phyloP scores from a whole-genome alignment of 2,329 filamentous ascomycete genomes.

The Hymenoscyphus fraxineus region DNA sequence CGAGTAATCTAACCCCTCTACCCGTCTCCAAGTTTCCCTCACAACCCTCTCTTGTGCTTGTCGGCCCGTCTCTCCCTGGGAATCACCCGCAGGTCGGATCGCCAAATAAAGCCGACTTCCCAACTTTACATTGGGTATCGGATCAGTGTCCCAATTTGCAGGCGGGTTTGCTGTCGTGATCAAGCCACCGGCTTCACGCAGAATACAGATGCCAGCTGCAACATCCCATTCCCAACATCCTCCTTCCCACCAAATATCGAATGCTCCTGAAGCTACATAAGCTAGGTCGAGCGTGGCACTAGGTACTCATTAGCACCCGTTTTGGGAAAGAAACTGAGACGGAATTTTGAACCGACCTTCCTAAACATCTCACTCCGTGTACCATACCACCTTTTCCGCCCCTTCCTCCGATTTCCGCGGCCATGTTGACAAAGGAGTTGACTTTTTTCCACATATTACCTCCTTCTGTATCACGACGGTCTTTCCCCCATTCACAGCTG shows the following conservation, averaged over 20 bases:
- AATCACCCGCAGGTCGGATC: conserved; percentile 64
- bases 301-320: not conserved
- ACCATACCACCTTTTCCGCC: conserved; percentile 73
- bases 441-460: conserved; percentile 70
- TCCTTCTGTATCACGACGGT: conserved; percentile 60
- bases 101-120: conserved; percentile 70
- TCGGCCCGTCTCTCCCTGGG: conserved; percentile 57
- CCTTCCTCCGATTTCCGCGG: conserved; percentile 59
- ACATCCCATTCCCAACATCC: conserved; percentile 84
- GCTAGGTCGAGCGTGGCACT: conserved; percentile 72
- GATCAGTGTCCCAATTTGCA: conserved; percentile 48
- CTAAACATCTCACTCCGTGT: conserved; percentile 69
- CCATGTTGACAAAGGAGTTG: conserved; percentile 73
- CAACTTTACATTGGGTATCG: conserved; percentile 57
- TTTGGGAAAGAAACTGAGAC: not conserved
- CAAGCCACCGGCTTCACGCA: conserved; percentile 70
- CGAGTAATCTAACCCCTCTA: conserved; percentile 61
- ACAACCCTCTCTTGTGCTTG: conserved; percentile 67
- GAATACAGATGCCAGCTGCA: conserved; percentile 68
- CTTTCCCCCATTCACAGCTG: conserved; percentile 77
- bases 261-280: conserved; percentile 69
- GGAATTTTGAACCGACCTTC: conserved; percentile 41
- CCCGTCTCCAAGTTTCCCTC: conserved; percentile 68
- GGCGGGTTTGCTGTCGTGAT: conserved; percentile 73
- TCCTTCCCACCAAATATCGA: conserved; percentile 82